Percentiles rank a stretch among this genome's conserved stretches.
phyloP scores from a whole-genome alignment of 352 stramenopile species.

The Pythium phragmiticola region DNA sequence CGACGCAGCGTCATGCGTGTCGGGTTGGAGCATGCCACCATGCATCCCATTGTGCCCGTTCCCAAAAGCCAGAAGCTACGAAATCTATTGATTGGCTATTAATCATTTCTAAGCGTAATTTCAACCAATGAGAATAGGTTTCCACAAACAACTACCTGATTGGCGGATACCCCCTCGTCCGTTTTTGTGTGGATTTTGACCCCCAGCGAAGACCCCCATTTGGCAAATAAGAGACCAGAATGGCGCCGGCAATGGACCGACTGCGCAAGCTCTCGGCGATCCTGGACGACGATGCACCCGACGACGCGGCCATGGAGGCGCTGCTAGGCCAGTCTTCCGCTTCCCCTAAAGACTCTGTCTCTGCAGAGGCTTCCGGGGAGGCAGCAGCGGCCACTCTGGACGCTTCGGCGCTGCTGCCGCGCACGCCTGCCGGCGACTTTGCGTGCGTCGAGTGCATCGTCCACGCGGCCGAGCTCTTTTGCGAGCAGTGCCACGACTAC shows the following conservation, averaged over 20 bases:
- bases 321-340: constrained; percentile 30
- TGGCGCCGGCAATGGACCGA: constrained; percentile 53
- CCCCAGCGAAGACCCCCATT: neutral
- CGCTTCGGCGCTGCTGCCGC: constrained; percentile 29
- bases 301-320: constrained; percentile 56
- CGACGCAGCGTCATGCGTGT: neutral
- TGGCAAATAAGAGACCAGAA: neutral
- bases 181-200: neutral
- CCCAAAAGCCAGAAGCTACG: neutral
- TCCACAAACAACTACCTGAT: neutral
- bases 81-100: constrained; percentile 4
- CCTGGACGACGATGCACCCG: constrained; percentile 59
- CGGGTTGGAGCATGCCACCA: neutral
- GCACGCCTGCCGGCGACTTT: constrained; percentile 41
- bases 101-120: neutral
- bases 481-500: constrained; percentile 88
- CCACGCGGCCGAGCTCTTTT: constrained; percentile 74
- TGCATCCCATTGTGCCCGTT: neutral
- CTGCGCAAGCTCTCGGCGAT: constrained; percentile 82
- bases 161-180: neutral
- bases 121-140: too few relatives aligned
- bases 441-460: constrained; percentile 70
- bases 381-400: constrained; percentile 10
- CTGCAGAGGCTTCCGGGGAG: neutral
- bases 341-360: neutral